Percentiles rank a stretch among this genome's conserved stretches.
Conservation (phyloP, 306 rosid genomes). For the Quercus parvula region DNA sequence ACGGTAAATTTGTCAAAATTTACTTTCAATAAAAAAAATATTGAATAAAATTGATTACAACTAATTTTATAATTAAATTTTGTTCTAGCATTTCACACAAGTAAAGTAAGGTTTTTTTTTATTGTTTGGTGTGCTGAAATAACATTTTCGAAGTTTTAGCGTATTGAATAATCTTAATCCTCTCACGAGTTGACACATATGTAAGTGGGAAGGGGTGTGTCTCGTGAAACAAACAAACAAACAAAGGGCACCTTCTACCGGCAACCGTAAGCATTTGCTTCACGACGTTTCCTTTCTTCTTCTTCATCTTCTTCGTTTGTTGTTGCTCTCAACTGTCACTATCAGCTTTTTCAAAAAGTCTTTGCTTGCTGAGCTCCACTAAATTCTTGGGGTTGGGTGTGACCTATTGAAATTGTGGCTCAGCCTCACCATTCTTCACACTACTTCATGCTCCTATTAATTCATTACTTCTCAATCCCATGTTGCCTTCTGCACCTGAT, state of each 20-base stretch:
- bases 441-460: not conserved
- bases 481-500: not conserved
- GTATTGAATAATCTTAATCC: too few relatives aligned
- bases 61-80: too few relatives aligned
- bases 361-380: not conserved
- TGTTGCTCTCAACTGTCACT: not conserved
- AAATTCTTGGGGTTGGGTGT: not conserved
- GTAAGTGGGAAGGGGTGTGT: too few relatives aligned
- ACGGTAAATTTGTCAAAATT: accelerated
- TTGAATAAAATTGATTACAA: accelerated
- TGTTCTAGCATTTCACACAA: accelerated
- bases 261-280: not conserved
- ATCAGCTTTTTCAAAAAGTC: not conserved
- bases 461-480: not conserved
- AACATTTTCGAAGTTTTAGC: too few relatives aligned
- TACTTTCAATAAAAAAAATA: accelerated
- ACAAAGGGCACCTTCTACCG: too few relatives aligned
- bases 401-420: not conserved
- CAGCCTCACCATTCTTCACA: conserved; percentile 10
- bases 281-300: not conserved
- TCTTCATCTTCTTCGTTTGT: not conserved
- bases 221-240: too few relatives aligned
- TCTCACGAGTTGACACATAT: too few relatives aligned
- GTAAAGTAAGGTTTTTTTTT: too few relatives aligned
- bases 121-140: too few relatives aligned